Conservation (phyloP, 371 early-diverging fungal genomes). For the Circinella umbellata region DNA sequence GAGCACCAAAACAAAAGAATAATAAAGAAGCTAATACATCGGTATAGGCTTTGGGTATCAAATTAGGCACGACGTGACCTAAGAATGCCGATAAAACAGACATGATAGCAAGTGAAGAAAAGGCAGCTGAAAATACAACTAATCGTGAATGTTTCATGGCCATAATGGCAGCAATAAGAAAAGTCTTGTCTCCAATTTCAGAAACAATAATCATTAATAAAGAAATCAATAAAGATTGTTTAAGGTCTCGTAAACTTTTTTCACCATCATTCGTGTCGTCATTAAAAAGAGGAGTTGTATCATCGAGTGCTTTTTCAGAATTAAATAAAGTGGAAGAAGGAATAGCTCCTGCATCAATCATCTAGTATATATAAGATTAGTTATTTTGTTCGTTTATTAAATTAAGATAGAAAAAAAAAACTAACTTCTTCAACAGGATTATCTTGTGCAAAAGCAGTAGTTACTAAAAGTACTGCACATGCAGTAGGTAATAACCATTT, state of each 20-base stretch:
- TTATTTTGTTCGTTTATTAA: background rate
- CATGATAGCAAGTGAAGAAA: conserved; percentile 90
- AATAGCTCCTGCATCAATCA: conserved; percentile 9
- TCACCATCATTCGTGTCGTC: background rate
- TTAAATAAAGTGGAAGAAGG: background rate
- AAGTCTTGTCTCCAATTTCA: conserved; percentile 98
- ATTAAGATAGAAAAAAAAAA: too few relatives aligned
- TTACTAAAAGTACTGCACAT: conserved; percentile 5
- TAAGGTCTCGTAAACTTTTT: conserved; percentile 10
- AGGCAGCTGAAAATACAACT: conserved; percentile 88
- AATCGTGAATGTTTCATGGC: conserved; percentile 92
- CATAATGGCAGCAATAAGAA: conserved; percentile 95
- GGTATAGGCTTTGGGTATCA: conserved; percentile 87
- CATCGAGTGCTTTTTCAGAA: background rate
- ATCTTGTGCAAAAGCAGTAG: conserved; percentile 11
- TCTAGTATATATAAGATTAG: conserved; percentile 10
- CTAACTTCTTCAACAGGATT: conserved; percentile 19
- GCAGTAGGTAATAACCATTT: conserved; percentile 9
- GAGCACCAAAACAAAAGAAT: conserved; percentile 91
- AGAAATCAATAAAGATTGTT: conserved; percentile 59
- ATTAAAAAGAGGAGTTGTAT: too few relatives aligned
- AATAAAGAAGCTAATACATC: conserved; percentile 80
- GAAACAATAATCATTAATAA: conserved; percentile 89
- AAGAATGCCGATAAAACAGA: conserved; percentile 91
- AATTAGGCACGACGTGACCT: conserved; percentile 86